A percentile compares a stretch with the other conserved stretches of the same genome.
Evolutionary conservation across 2,329 filamentous ascomycete genomes (phyloP).

Genomic region (Bipolaris sorokiniana): DNA sequence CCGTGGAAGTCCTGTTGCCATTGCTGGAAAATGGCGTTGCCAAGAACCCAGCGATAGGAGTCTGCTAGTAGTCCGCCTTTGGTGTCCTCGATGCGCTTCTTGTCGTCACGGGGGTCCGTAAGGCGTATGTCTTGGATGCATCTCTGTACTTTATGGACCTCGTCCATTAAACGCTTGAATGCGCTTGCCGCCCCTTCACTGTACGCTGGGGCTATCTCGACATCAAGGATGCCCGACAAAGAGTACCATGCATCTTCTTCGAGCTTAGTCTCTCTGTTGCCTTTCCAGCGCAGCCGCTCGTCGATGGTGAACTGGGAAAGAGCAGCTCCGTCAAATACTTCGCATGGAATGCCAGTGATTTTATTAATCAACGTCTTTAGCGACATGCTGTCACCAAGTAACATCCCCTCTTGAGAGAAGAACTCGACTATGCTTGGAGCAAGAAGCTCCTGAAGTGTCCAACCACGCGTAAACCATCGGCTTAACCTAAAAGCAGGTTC

Average conservation of each 20-base stretch:
- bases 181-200: conserved; percentile 7
- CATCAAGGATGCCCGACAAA: conserved; percentile 13
- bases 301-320: too few species aligned
- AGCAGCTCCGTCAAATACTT: too few species aligned
- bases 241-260: conserved; percentile 8
- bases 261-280: too few species aligned
- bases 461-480: too few species aligned
- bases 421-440: conserved; percentile 22
- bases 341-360: conserved; percentile 2
- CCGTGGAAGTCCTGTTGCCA: not conserved
- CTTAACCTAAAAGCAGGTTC: too few species aligned
- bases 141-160: too few species aligned
- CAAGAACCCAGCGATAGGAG: conserved; percentile 13
- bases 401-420: conserved; percentile 14
- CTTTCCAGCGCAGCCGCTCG: too few species aligned
- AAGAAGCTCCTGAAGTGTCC: too few species aligned
- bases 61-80: too few species aligned
- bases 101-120: not conserved
- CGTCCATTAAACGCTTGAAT: too few species aligned
- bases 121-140: too few species aligned
- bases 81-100: too few species aligned
- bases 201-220: conserved; percentile 2
- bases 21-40: conserved; percentile 5
- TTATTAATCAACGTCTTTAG: conserved; percentile 5
- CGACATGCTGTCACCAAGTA: conserved; percentile 13